These are phyloP conservation scores for Stephanodiscus triporus DNA, from an alignment of 108 stramenopile genomes.

Conservation along the genomic window DNA sequence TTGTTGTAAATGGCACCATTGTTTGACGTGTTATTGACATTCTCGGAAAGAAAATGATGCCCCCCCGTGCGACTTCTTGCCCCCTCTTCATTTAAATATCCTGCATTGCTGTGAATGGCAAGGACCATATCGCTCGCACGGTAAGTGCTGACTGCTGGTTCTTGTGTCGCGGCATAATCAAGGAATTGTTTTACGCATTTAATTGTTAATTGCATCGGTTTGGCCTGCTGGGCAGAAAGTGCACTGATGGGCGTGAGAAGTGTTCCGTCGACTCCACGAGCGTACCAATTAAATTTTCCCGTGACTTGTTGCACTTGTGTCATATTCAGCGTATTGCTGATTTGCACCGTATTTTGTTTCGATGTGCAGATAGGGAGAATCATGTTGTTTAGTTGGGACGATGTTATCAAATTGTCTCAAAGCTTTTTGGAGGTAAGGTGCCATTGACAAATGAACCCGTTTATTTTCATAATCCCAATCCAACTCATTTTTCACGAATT, in stretches of 20 bases:
- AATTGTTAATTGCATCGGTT: neutral
- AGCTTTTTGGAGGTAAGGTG: neutral
- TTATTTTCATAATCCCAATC: conserved; percentile 48
- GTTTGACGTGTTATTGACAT: neutral
- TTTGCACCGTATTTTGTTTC: conserved; percentile 1
- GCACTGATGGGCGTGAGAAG: neutral
- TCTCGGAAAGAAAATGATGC: neutral
- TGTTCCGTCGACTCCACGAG: neutral
- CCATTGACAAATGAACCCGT: conserved; percentile 38
- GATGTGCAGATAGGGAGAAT: neutral
- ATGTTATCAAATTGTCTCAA: neutral
- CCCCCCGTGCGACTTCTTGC: neutral
- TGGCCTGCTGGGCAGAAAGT: neutral
- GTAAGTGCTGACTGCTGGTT: neutral
- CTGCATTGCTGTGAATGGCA: neutral
- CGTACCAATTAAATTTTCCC: neutral
- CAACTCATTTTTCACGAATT: conserved; percentile 11
- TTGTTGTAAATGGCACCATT: neutral
- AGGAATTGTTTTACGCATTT: neutral
- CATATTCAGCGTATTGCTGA: neutral
- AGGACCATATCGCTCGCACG: neutral
- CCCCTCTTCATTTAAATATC: neutral
- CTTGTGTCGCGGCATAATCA: neutral
- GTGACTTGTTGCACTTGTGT: neutral
- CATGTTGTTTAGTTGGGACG: neutral